phyloP scores from a whole-genome alignment of 192 early-diverging fungal genomes.

The Entomortierella chlamydospora region DNA sequence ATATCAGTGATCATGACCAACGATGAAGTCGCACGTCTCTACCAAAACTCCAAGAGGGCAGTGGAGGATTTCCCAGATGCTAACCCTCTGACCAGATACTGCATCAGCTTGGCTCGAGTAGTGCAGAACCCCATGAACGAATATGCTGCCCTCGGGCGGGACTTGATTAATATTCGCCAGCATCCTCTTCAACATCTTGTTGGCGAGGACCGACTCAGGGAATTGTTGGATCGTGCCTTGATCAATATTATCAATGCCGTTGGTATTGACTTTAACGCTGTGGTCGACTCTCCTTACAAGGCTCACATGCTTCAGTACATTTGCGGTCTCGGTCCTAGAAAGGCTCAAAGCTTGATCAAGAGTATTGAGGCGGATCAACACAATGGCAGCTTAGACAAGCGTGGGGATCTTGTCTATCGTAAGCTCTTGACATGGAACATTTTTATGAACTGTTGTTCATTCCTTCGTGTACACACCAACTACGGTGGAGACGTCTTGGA shows the following conservation, averaged over 20 bases:
- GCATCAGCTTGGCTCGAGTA: slow-evolving; percentile 84
- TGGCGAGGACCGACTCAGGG: slow-evolving; percentile 69
- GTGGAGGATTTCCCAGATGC: slow-evolving; percentile 75
- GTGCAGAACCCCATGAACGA: slow-evolving; percentile 86
- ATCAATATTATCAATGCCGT: slow-evolving; percentile 86
- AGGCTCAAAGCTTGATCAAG: slow-evolving; percentile 82
- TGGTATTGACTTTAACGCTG: slow-evolving; percentile 93
- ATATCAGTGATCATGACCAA: slow-evolving; percentile 77
- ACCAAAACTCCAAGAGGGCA: slow-evolving; percentile 82
- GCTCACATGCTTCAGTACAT: slow-evolving; percentile 87
- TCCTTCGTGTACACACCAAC: slow-evolving; percentile 82
- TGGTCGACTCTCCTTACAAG: slow-evolving; percentile 73
- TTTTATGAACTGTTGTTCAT: slow-evolving; percentile 95
- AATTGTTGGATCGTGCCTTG: slow-evolving; percentile 83
- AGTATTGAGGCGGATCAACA: slow-evolving; percentile 64
- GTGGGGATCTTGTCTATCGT: slow-evolving; percentile 77
- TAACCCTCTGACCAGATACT: slow-evolving; percentile 84
- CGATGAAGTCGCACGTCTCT: slow-evolving; percentile 91
- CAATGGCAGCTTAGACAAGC: slow-evolving; percentile 54
- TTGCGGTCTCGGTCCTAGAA: slow-evolving; percentile 93
- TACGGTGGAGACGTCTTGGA: slow-evolving; percentile 85
- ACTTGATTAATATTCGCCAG: slow-evolving; percentile 73
- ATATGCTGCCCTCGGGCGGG: slow-evolving; percentile 80
- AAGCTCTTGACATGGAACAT: slow-evolving; percentile 75
- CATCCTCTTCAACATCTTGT: slow-evolving; percentile 83